Base-by-base conservation (phyloP, 192 early-diverging fungal genomes). In the Coemansia furcata region DNA sequence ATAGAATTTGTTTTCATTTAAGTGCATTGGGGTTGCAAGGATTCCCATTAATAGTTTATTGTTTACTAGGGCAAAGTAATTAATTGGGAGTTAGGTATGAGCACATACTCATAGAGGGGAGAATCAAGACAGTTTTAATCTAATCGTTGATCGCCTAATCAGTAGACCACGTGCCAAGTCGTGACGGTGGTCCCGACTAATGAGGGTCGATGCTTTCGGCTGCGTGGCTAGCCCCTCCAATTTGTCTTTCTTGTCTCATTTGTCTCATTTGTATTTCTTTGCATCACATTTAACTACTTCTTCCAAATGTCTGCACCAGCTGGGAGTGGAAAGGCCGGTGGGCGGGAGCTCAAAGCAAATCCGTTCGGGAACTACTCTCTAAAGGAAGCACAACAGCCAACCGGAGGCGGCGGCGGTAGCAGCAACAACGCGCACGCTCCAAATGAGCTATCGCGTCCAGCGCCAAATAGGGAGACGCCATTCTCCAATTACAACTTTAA, bases 361-460 rank as follows among this genome's bases (percentile, higher is more conserved):
- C 79, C 79, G 37, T 82, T 82, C 64, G 79, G 79, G 11, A 82
- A 82, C 33, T 82, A 82, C 71, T 82, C 79, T 59, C 55, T 82
- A 26, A 75, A 70, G 60, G 79, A 82, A 38, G 79, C 79, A 3
- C 79, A 82, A 19, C 69, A 63, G 62, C 57, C 58, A 15, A n/a
- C 66, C 29, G 14, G 57, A 9, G 33, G 58, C 58, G 63, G 43
- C 65, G 46, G 29, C 60, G 55, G 38, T 23, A 62, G 49, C 33
- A 30, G 33, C 60, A 19, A 49, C 62, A 37, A 42, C 37, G 39
- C 3, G 2, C n/a, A 7, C 3, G 40, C 3, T 39, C 43, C 12
- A 33, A 50, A 8, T 35, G 60, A 69, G 49, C 60, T 36, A 21
- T 11, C 43, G 0, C 40, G 36, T 6, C 60, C 23, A 14, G 32